Evolutionary conservation across 2,329 filamentous ascomycete genomes (phyloP), one percentile per base, ranked within the genome.

Genomic region (Verticillium zaregamsianum): DNA sequence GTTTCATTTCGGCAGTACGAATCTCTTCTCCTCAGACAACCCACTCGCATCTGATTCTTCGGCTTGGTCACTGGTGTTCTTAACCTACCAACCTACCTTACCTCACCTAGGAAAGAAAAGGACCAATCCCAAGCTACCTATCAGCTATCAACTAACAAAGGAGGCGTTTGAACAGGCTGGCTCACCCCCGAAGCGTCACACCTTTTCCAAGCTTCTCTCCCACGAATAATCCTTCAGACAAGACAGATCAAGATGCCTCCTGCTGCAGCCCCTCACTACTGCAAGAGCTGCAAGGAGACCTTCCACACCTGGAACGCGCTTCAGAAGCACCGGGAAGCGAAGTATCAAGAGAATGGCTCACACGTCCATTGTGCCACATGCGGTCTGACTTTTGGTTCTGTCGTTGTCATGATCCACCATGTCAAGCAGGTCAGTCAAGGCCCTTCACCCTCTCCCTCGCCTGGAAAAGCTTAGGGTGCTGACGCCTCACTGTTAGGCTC

Each of bases 341-440:
- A 72, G 65, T 63, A 67, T 5, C 66, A 68, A 6, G 25, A 65
- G 1, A 62, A 67, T 55, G 54, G 54, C 12, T 32, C 32, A 17
- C 74, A 77, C 60, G 70, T 77, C 20, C 72, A 71, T 62, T 81
- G 79, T 69, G 69, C 72, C 28, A 63, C 74, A 32, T 81, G 79
- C 60, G 70, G 74, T 3, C 40, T 68, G 9, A 69, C 75, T 33
- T 80, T 79, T 63, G 66, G 69, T 23, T 75, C 73, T 1, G 64
- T 70, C 54, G 64, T 61, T 1, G 75, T 70, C 0, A 70, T 75
- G 28, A 59, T 66, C 2, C 64, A 63, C 0, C 79, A 81, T 60
- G 72, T 77, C 23, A 70, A 73, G 23, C 67, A 73, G 66, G 76
- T 78, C 59, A 32, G 72, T 66, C 25, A 55, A 20, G 17, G 5